These are phyloP conservation scores for Coniochaeta ligniaria DNA, from an alignment of 2,329 filamentous ascomycete genomes.

Conservation along the genomic window DNA sequence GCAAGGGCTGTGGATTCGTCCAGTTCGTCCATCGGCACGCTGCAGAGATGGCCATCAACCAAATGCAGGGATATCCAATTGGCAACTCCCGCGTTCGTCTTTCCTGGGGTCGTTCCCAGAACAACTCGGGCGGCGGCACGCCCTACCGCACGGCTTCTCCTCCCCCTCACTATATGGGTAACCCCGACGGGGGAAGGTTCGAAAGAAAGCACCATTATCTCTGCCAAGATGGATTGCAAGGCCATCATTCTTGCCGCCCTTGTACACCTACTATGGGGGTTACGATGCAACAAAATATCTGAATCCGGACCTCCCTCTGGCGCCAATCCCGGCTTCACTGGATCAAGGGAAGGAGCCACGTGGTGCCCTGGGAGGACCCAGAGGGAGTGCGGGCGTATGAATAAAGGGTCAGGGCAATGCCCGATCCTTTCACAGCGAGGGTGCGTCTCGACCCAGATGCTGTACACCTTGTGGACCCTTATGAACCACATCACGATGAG, in stretches of 20 bases:
- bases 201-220: too few species aligned
- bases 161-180: constrained; percentile 46
- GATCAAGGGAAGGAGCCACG: not conserved
- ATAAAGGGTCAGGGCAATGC: constrained; percentile 6
- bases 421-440: constrained; percentile 5
- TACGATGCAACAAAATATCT: too few species aligned
- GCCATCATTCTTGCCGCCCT: too few species aligned
- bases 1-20: constrained; percentile 98
- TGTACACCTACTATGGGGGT: too few species aligned
- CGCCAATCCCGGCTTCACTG: constrained; percentile 6
- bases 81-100: constrained; percentile 96
- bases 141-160: constrained; percentile 89
- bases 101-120: constrained; percentile 96
- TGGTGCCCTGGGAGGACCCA: constrained; percentile 8
- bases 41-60: constrained; percentile 99
- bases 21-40: constrained; percentile 98
- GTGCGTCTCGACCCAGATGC: not conserved
- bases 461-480: not conserved
- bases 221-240: too few species aligned
- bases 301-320: too few species aligned
- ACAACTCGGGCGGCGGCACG: constrained; percentile 97
- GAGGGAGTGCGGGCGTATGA: constrained; percentile 9
- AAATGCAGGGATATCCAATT: constrained; percentile 99
- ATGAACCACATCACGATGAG: not conserved
- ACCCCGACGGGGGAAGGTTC: not conserved